Conservation (phyloP, 129 eudicot species). For the Helianthus tuberosus region DNA sequence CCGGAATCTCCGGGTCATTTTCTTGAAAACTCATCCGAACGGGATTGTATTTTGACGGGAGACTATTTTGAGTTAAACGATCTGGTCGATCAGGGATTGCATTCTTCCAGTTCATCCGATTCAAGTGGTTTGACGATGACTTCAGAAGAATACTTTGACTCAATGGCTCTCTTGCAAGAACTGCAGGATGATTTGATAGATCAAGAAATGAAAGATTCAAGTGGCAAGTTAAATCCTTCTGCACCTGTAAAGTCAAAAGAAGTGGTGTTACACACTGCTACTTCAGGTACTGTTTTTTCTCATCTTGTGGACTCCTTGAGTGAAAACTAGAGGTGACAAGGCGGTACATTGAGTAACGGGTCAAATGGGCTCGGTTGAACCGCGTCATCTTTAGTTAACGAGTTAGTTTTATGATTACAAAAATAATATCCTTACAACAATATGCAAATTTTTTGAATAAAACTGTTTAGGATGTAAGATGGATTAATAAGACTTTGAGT, state of each 20-base stretch:
- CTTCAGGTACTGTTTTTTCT: conserved; percentile 14
- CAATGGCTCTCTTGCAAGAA: conserved; percentile 46
- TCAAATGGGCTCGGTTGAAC: background rate
- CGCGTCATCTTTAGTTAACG: background rate
- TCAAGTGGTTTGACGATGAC: conserved; percentile 52
- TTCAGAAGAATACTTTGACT: conserved; percentile 65
- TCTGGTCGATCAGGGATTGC: conserved; percentile 45
- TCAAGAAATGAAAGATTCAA: conserved; percentile 32
- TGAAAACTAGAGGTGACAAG: background rate
- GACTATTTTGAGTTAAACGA: conserved; percentile 74
- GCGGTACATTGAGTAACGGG: background rate
- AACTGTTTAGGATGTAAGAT: no score
- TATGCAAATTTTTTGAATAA: no score
- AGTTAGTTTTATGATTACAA: no score
- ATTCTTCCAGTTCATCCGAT: conserved; percentile 60
- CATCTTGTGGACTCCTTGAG: background rate
- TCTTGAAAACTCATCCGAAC: conserved; percentile 29
- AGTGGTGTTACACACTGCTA: conserved; percentile 41
- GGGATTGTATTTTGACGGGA: conserved; percentile 42
- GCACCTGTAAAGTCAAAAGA: conserved; percentile 38
- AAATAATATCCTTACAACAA: no score
- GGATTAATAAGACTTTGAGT: no score
- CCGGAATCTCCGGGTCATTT: background rate
- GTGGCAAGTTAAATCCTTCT: conserved; percentile 32
- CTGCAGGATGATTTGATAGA: conserved; percentile 25